A percentile compares a stretch with the other conserved stretches of the same genome.
phyloP scores from a whole-genome alignment of 441 rosid genomes.

The Gossypium schwendimanii region DNA sequence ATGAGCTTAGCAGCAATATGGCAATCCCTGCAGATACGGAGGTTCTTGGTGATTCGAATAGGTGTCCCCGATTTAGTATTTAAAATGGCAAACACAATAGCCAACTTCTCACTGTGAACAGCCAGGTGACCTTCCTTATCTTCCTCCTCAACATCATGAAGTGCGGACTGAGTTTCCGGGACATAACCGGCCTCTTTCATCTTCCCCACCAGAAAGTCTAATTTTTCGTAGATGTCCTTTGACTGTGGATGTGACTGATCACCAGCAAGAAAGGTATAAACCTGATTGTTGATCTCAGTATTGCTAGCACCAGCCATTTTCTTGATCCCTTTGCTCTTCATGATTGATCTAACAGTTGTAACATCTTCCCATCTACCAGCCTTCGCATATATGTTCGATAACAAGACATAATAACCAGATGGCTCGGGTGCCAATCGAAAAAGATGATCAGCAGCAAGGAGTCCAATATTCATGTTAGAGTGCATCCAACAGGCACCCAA shows the following conservation, averaged over 20 bases:
- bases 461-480: conserved; percentile 37
- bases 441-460: conserved; percentile 15
- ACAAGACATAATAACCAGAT: conserved; percentile 46
- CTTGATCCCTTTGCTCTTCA: conserved; percentile 49
- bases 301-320: conserved; percentile 46
- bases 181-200: conserved; percentile 48
- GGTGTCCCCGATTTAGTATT: conserved; percentile 24
- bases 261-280: conserved; percentile 46
- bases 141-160: conserved; percentile 57
- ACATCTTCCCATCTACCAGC: conserved; percentile 54
- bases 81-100: conserved; percentile 45
- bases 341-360: conserved; percentile 33
- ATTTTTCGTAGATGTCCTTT: conserved; percentile 30
- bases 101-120: conserved; percentile 54
- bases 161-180: conserved; percentile 50
- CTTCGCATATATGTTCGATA: conserved; percentile 56
- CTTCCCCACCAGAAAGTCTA: conserved; percentile 38
- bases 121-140: conserved; percentile 53
- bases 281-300: conserved; percentile 34
- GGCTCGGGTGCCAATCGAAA: conserved; percentile 31
- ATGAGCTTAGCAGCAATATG: conserved; percentile 39
- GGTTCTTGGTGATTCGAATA: conserved; percentile 50
- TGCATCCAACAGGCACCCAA: conserved; percentile 45
- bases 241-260: conserved; percentile 37
- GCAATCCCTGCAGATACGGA: conserved; percentile 21